Base-by-base conservation (phyloP, 352 stramenopile species). In the Blastocystis hominis region DNA sequence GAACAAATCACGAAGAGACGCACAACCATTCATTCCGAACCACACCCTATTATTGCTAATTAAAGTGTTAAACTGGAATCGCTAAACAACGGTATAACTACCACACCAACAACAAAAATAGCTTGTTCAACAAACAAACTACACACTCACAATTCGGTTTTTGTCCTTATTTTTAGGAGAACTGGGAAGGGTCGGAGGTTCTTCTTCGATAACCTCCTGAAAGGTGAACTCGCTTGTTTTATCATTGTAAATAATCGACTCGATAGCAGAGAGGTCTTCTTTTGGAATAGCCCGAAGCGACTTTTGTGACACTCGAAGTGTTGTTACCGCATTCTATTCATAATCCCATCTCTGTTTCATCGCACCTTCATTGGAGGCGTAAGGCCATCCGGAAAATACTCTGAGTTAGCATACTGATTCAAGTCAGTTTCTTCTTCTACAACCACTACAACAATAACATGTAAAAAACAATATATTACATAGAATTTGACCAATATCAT, bases 241-340 rank as follows among this genome's bases (percentile, higher is more conserved):
- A 4, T 84, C 30, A 24, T 84, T 84, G 50, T 68, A 68, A 5
- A 84, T 84, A 46, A 84, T 84, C n/a, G 72, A 40, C 46, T 84
- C 72, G 72, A 84, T 84, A 0, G 72, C 72, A 3, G 72, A 63
- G 20, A 84, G n/a, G 46, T 84, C 72, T 7, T 42, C 10, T n/a
- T 50, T 30, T 34, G 72, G 72, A 15, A 84, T 6, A 34, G 66
- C 24, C 13, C 30, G 42, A 10, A 68, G 54, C 5, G 72, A 84
- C 24, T 84, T 44, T 20, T 66, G 24, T 10, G 72, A 84, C 40
- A 66, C 38, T 3, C 40, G 42, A n/a, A 84, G 44, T 20, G 47
- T 84, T 34, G 66, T 47, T 9, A 68, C 66, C 17, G 72, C 72
- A 40, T 64, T 40, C 72, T 84, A 84, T 0, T 9, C 24, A 17